A percentile compares a stretch with the other conserved stretches of the same genome.
Evolutionary conservation across 495 filamentous ascomycete species (phyloP).

Genomic region (Immersiella caudata): DNA sequence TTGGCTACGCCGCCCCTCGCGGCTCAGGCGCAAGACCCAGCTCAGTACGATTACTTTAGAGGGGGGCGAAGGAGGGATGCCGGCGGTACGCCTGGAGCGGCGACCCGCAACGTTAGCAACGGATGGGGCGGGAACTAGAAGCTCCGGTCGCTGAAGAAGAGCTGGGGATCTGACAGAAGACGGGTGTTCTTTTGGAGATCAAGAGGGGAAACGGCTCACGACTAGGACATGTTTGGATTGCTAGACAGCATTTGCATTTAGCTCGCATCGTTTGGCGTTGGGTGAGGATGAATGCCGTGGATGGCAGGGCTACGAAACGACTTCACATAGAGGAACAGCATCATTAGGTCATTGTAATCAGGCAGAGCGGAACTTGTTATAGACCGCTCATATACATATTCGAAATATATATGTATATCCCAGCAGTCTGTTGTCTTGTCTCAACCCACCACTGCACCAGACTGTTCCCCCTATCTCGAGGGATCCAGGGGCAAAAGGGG

Average conservation of each 20-base stretch:
- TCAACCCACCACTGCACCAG: too few species aligned
- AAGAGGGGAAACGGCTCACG: neutral
- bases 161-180: constrained; percentile 1
- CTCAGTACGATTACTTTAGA: constrained; percentile 44
- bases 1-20: constrained; percentile 35
- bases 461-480: too few species aligned
- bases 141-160: constrained; percentile 10
- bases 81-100: constrained; percentile 23
- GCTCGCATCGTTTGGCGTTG: constrained; percentile 7
- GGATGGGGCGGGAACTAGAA: constrained; percentile 35
- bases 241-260: neutral
- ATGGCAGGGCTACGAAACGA: neutral
- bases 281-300: neutral
- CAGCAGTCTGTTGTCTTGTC: neutral
- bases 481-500: neutral
- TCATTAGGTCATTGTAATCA: neutral
- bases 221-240: neutral
- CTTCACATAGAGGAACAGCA: constrained; percentile 1
- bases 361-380: neutral
- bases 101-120: constrained; percentile 23
- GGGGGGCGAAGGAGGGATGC: constrained; percentile 23
- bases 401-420: neutral
- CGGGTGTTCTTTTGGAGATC: constrained; percentile 14
- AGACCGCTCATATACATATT: neutral
- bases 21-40: constrained; percentile 25